Percentiles rank a stretch among this genome's conserved stretches.
Conservation (phyloP, 805 yeast species). For the Wickerhamiella siamensis region DNA sequence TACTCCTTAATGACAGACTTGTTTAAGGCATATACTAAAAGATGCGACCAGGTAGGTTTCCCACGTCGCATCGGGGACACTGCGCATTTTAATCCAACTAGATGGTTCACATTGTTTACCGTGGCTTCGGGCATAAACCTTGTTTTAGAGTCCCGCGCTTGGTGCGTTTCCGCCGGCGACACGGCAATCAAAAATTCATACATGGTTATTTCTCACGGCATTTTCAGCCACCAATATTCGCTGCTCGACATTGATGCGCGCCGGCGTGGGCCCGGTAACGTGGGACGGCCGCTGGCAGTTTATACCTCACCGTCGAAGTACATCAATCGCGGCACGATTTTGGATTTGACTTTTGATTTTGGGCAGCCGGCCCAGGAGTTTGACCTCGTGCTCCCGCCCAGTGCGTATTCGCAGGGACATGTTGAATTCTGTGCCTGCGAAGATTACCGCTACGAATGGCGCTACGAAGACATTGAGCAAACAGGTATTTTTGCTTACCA, state of each 20-base stretch:
- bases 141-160: conserved; percentile 10
- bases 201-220: conserved; percentile 18
- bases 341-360: conserved; percentile 10
- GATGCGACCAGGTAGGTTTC: neutral
- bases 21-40: neutral
- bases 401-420: conserved; percentile 8
- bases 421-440: conserved; percentile 12
- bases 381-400: conserved; percentile 7
- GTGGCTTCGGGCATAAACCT: conserved; percentile 12
- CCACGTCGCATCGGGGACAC: neutral
- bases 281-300: conserved; percentile 16
- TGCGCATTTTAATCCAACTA: neutral
- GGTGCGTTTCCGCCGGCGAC: conserved; percentile 2
- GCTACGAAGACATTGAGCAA: conserved; percentile 10
- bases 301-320: conserved; percentile 13
- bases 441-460: conserved; percentile 15
- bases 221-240: conserved; percentile 18
- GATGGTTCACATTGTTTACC: conserved; percentile 13
- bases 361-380: conserved; percentile 3
- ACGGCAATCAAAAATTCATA: conserved; percentile 9
- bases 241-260: conserved; percentile 8
- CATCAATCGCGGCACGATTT: conserved; percentile 12
- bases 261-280: neutral
- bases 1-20: neutral
- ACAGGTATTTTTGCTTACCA: conserved; percentile 8